Base-by-base conservation (phyloP, 2,329 filamentous ascomycete species). In the Emmonsiellopsis sp. region DNA sequence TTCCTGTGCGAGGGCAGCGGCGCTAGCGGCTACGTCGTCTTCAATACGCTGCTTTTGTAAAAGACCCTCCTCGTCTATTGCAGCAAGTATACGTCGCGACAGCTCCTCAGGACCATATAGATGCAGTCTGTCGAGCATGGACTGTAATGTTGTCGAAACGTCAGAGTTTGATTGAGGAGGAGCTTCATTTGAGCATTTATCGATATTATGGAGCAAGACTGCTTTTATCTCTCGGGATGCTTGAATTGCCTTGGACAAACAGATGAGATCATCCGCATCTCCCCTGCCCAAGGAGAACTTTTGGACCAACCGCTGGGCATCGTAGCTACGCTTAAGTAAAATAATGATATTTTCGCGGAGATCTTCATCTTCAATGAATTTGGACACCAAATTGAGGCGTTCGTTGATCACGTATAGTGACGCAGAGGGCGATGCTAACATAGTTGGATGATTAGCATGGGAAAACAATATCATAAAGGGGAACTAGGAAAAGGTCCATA, bases 21-120 rank as follows among this genome's bases (percentile, higher is more conserved):
- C 83, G 56, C 85, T 81, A 16, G 78, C 81, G 0, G 84, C 83
- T 58, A 88, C 83, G 51, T 79, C 82, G 56, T 92, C 84, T 60
- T 93, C 84, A 1, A 85, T 78, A 37, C 85, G 81, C 62, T 96
- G 91, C 62, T 88, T 85, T 59, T 88, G 83, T 13, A 84, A 77
- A n/a, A 97, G 74, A 0, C 90, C 89, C 58, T 96, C 91, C 70
- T 97, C 93, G 63, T 98, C 93, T 54, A 98, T 95, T 3, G 92
- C 85, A 2, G 80, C 76, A 49, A 80, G 73, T 55, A 98, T 95
- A 20, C 79, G 80, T 20, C 75, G 71, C 2, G 91, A 87, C 4
- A 97, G 79, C 42, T 80, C 76, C 9, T 76, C 72, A 0, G 90
- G 87, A 2, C 82, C 80, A 10, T 80, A 75, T 16, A 96, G 76